These are phyloP conservation scores for Massarina eburnea DNA, from an alignment of 2,329 filamentous ascomycete genomes.

Conservation along the genomic window DNA sequence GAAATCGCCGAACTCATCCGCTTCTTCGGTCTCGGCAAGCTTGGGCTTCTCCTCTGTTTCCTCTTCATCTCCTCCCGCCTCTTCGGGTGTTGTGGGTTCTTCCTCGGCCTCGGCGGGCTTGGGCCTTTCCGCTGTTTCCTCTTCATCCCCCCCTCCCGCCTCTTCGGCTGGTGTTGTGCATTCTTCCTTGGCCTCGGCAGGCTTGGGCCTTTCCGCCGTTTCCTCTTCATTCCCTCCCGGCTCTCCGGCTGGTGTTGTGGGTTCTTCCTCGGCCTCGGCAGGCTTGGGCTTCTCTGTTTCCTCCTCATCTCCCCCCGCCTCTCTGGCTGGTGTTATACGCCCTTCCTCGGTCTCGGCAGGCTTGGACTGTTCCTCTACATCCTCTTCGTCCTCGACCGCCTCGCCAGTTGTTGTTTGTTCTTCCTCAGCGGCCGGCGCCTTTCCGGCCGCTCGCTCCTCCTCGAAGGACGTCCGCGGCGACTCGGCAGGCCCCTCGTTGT, in stretches of 20 bases:
- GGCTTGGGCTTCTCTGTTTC: not conserved
- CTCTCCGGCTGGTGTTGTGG: too few relatives aligned
- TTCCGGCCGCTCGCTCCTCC: constrained; percentile 23
- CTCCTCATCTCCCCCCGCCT: not conserved
- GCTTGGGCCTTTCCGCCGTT: not conserved
- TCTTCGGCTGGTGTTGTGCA: too few relatives aligned
- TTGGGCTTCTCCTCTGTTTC: not conserved
- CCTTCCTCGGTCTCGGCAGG: not conserved
- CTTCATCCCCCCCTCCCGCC: not conserved
- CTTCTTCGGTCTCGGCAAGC: not conserved
- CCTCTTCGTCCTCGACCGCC: not conserved
- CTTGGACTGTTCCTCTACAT: not conserved
- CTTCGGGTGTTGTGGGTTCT: not conserved
- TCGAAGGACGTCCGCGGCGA: constrained; percentile 43
- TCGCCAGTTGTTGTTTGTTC: not conserved
- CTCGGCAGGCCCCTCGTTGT: constrained; percentile 28
- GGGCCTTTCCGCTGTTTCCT: not conserved
- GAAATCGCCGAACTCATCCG: constrained; percentile 21
- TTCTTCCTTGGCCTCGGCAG: not conserved
- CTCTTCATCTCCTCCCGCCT: not conserved
- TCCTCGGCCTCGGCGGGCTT: not conserved
- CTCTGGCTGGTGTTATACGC: too few relatives aligned
- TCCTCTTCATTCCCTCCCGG: not conserved
- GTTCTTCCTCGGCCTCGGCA: not conserved
- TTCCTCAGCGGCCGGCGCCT: not conserved